Conservation (phyloP, 768 basidiomycete genomes). For the Psilocybe cubensis region DNA sequence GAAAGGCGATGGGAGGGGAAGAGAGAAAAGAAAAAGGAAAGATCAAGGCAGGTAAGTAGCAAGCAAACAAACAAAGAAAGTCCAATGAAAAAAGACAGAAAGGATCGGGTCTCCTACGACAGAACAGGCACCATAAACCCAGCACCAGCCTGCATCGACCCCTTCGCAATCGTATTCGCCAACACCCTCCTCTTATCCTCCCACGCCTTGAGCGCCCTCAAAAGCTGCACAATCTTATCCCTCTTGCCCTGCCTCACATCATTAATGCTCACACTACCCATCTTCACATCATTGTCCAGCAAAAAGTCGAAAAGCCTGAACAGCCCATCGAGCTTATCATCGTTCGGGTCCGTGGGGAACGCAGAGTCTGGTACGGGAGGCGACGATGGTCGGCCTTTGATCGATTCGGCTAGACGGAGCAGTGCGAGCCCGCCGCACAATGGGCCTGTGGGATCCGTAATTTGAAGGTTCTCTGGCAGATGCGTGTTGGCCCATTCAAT, state of each 20-base stretch:
- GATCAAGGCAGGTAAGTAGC: neutral
- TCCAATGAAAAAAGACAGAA: no score
- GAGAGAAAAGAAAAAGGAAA: neutral
- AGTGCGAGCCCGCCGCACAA: constrained; percentile 76
- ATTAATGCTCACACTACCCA: constrained; percentile 92
- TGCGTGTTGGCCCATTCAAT: constrained; percentile 91
- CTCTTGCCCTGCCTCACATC: constrained; percentile 84
- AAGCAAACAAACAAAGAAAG: no score
- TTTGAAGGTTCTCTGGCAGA: constrained; percentile 66
- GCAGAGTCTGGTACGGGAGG: constrained; percentile 80
- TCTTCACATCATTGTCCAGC: constrained; percentile 89
- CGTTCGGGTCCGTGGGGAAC: constrained; percentile 67
- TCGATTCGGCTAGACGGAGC: constrained; percentile 83
- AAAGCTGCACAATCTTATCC: constrained; percentile 79
- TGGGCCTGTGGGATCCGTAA: constrained; percentile 47
- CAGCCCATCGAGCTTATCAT: constrained; percentile 86
- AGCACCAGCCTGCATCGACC: constrained; percentile 19
- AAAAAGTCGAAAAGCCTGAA: constrained; percentile 92
- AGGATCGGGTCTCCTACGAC: neutral
- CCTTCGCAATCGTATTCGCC: constrained; percentile 22
- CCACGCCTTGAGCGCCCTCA: constrained; percentile 79
- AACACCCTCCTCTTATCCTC: constrained; percentile 64
- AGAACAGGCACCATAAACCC: constrained; percentile 21
- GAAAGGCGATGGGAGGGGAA: neutral
- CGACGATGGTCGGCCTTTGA: constrained; percentile 65